Conservation (phyloP, 2,329 filamentous ascomycete genomes). For the Cercospora citrullina region DNA sequence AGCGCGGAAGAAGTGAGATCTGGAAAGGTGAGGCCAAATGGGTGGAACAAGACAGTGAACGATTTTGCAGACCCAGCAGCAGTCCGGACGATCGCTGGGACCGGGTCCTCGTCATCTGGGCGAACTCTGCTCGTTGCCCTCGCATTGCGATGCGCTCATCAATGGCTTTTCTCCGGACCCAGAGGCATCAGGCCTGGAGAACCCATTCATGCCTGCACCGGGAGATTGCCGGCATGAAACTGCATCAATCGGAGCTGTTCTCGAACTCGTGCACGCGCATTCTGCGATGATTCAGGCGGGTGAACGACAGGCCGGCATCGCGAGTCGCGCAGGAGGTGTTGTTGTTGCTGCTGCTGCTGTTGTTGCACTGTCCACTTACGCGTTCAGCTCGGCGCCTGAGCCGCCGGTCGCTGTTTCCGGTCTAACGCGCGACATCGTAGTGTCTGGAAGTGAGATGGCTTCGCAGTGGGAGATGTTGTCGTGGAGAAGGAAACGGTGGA, state of each 20-base stretch:
- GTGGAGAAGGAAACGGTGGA: background rate
- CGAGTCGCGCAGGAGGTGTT: background rate
- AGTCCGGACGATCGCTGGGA: constrained; percentile 2
- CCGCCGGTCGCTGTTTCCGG: background rate
- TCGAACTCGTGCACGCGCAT: background rate
- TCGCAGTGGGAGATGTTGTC: background rate
- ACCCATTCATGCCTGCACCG: constrained; percentile 3
- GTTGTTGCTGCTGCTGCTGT: background rate
- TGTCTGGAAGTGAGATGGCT: background rate
- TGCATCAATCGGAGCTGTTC: background rate
- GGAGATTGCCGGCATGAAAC: background rate
- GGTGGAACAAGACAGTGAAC: background rate
- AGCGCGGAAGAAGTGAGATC: background rate
- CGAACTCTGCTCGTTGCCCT: background rate
- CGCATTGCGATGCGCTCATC: background rate
- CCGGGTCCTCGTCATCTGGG: background rate
- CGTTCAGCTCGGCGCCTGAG: background rate
- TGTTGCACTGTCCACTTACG: background rate
- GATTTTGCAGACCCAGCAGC: constrained; percentile 3
- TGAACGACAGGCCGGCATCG: background rate
- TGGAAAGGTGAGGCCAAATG: background rate
- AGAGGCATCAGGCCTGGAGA: constrained; percentile 10
- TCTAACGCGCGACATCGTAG: background rate
- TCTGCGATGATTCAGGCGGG: background rate
- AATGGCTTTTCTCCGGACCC: background rate